Evolutionary conservation across 2,329 filamentous ascomycete genomes (phyloP).

Genomic region (Chrysoporthe austroafricana): DNA sequence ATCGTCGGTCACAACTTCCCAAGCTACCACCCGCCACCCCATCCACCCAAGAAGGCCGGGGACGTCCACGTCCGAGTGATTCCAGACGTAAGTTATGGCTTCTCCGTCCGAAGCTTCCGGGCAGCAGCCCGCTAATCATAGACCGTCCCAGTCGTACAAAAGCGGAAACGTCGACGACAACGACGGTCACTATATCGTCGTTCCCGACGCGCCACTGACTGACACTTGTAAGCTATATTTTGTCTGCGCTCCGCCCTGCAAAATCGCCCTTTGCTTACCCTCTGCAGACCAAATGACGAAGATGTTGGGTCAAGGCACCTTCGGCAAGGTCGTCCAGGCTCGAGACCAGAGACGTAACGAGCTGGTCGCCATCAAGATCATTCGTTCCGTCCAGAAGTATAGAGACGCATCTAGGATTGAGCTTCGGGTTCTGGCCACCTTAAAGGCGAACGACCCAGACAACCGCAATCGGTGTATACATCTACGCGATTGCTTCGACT

Average conservation of each 20-base stretch:
- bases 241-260: background rate
- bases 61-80: slow-evolving; percentile 70
- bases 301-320: slow-evolving; percentile 93
- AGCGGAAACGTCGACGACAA: slow-evolving; percentile 88
- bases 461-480: slow-evolving; percentile 98
- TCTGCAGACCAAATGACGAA: slow-evolving; percentile 80
- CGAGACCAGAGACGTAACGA: slow-evolving; percentile 78
- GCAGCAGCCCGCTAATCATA: slow-evolving; percentile 12
- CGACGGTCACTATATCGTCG: slow-evolving; percentile 95
- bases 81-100: slow-evolving; percentile 59
- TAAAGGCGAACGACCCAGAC: slow-evolving; percentile 86
- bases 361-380: slow-evolving; percentile 92
- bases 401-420: slow-evolving; percentile 95
- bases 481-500: slow-evolving; percentile 95
- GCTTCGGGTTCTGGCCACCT: slow-evolving; percentile 85
- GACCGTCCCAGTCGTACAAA: slow-evolving; percentile 39
- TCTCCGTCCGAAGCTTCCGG: background rate
- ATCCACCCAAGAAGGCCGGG: slow-evolving; percentile 87
- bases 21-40: slow-evolving; percentile 83
- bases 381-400: slow-evolving; percentile 97
- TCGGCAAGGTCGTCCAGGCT: slow-evolving; percentile 96
- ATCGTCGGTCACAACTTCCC: slow-evolving; percentile 71
- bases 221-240: slow-evolving; percentile 74
- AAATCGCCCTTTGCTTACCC: background rate
- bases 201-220: slow-evolving; percentile 82